A percentile compares a stretch with the other conserved stretches of the same genome.
Conservation (phyloP, 495 filamentous ascomycete species). For the Pyrenula aspistea region DNA sequence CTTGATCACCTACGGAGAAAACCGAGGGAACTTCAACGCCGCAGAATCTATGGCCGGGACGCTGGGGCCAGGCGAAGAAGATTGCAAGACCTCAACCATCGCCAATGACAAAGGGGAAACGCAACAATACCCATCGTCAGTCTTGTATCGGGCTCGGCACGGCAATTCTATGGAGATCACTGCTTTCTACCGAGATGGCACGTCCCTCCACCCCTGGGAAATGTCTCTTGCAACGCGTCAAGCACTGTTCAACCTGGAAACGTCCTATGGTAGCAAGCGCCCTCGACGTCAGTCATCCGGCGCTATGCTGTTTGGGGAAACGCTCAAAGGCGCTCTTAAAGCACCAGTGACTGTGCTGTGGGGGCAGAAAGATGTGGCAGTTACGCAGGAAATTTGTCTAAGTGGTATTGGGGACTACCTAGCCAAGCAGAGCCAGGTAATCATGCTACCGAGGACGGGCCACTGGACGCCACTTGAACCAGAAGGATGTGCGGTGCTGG, state of each 20-base stretch:
- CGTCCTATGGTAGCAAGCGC: constrained; percentile 3
- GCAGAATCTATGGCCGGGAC: constrained; percentile 31
- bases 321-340: constrained; percentile 29
- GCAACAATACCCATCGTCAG: constrained; percentile 15
- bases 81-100: constrained; percentile 20
- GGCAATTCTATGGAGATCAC: constrained; percentile 22
- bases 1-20: constrained; percentile 14
- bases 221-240: constrained; percentile 36
- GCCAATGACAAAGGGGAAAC: constrained; percentile 10
- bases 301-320: constrained; percentile 32
- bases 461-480: constrained; percentile 31
- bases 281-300: constrained; percentile 18
- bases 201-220: constrained; percentile 24
- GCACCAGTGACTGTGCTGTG: constrained; percentile 37
- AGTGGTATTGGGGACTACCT: constrained; percentile 32
- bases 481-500: not conserved
- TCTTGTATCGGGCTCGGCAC: constrained; percentile 13
- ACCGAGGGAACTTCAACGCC: constrained; percentile 10
- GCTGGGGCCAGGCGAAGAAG: constrained; percentile 25
- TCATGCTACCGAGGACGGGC: constrained; percentile 24
- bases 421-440: constrained; percentile 23
- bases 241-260: constrained; percentile 25
- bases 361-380: constrained; percentile 33
- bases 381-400: constrained; percentile 24
- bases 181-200: constrained; percentile 35